Evolutionary conservation across 768 basidiomycete species (phyloP), one percentile per base, ranked within the genome.

Genomic region (Pleurotus giganteus): DNA sequence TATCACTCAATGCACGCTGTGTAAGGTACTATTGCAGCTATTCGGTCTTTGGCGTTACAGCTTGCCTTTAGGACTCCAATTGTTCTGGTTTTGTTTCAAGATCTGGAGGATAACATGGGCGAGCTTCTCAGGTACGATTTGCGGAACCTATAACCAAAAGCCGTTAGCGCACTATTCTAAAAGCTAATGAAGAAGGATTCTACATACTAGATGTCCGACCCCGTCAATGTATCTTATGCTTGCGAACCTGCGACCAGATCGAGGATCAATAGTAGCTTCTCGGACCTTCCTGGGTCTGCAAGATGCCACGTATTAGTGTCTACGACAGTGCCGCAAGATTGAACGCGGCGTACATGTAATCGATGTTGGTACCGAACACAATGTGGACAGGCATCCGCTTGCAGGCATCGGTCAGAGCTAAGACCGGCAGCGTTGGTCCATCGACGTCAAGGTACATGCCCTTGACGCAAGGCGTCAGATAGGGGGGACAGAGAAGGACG

Each of bases 361-460:
- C 83, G 21, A 75, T 69, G 26, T 73, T 66, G 15, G 63, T 67
- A 8, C 82, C 85, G 29, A 85, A 71, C 32, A 84, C 68, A 19
- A 86, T 66, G 59, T 84, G 83, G 0, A 85, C 68, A 0, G 82
- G 82, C 6, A 74, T 68, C 19, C 55, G 60, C 9, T 60, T 43
- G 53, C 78, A 81, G 1, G 71, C 46, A 39, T 64, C 59, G 57
- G 76, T 71, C 50, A 88, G 60, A 6, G 73, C 74, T 36, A 71
- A 63, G 6, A 87, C 74, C 4, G 85, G 83, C 55, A 74, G 77
- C 11, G 72, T 74, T 2, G 81, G 70, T 2, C 85, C 86, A 4
- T 80, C 76, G 23, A 67, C 65, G 54, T 88, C 86, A 36, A 72
- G 65, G 60, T 87, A 88, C 85, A 88, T 88, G 1, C 76, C 78